These are phyloP conservation scores for Wallemia hederae DNA, from an alignment of 1,284 basidiomycete genomes.

Conservation along the genomic window DNA sequence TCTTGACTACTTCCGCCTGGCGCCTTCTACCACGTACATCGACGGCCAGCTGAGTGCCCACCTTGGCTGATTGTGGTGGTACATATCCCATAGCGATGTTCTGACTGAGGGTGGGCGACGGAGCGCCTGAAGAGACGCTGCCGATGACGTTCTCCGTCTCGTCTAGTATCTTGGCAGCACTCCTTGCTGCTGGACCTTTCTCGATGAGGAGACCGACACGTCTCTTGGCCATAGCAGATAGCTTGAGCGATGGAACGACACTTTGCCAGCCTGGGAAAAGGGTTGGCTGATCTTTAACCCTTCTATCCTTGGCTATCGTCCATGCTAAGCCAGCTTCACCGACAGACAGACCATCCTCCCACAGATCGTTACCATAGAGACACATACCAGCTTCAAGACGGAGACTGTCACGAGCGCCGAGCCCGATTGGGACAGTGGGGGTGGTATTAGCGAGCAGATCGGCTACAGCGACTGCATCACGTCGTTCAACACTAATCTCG, in stretches of 20 bases:
- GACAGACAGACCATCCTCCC: conserved; percentile 50
- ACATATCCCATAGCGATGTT: conserved; percentile 97
- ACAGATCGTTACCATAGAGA: conserved; percentile 71
- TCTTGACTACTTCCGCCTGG: conserved; percentile 34
- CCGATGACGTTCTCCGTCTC: conserved; percentile 19
- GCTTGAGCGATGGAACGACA: conserved; percentile 52
- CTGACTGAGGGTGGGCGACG: conserved; percentile 59
- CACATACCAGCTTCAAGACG: conserved; percentile 95
- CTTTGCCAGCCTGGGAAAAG: conserved; percentile 51
- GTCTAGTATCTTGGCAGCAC: conserved; percentile 28
- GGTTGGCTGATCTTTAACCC: conserved; percentile 21
- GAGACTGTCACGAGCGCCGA: conserved; percentile 76
- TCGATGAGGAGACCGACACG: conserved; percentile 50
- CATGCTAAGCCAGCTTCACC: conserved; percentile 74
- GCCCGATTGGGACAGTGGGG: conserved; percentile 52
- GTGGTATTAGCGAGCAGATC: conserved; percentile 29
- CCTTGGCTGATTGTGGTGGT: conserved; percentile 26
- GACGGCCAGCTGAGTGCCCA: conserved; percentile 50
- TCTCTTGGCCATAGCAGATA: conserved; percentile 30
- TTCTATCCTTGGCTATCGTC: conserved; percentile 72
- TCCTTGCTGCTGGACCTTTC: background rate
- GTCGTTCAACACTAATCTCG: conserved; percentile 78
- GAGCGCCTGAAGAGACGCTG: conserved; percentile 71
- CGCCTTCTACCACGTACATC: conserved; percentile 46
- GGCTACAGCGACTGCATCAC: conserved; percentile 39